These are phyloP conservation scores for Suillus discolor DNA, from an alignment of 768 basidiomycete genomes.

Conservation along the genomic window DNA sequence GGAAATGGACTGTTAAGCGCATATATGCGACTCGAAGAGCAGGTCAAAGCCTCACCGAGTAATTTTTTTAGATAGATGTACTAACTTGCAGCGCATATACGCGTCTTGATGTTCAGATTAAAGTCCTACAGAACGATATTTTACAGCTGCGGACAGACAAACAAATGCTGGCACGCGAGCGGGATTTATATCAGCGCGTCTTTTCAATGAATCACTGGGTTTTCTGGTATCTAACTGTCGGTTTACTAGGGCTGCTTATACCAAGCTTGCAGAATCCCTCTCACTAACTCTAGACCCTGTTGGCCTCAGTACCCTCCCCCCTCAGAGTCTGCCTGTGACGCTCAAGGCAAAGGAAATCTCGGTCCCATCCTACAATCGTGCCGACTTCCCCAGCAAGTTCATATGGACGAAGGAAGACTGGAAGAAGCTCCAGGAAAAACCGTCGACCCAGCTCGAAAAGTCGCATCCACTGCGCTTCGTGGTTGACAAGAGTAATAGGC, in stretches of 20 bases:
- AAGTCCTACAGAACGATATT: background rate
- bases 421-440: background rate
- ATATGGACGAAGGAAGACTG: background rate
- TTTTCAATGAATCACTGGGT: background rate
- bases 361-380: background rate
- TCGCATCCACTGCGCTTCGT: background rate
- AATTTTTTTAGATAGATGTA: background rate
- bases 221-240: background rate
- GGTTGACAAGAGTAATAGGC: background rate
- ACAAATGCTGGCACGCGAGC: background rate
- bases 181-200: background rate
- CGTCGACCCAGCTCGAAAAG: background rate
- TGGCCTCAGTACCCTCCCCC: background rate
- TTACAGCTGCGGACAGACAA: background rate
- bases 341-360: background rate
- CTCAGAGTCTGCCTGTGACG: background rate
- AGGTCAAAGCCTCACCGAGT: background rate
- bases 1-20: background rate
- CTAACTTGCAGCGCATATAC: background rate
- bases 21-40: constrained; percentile 3
- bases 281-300: background rate
- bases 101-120: background rate
- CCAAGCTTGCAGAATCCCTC: background rate
- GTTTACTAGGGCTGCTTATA: background rate
- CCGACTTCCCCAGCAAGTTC: background rate